Evolutionary conservation across 208 protist species (phyloP).

Genomic region (Leishmania arabica): DNA sequence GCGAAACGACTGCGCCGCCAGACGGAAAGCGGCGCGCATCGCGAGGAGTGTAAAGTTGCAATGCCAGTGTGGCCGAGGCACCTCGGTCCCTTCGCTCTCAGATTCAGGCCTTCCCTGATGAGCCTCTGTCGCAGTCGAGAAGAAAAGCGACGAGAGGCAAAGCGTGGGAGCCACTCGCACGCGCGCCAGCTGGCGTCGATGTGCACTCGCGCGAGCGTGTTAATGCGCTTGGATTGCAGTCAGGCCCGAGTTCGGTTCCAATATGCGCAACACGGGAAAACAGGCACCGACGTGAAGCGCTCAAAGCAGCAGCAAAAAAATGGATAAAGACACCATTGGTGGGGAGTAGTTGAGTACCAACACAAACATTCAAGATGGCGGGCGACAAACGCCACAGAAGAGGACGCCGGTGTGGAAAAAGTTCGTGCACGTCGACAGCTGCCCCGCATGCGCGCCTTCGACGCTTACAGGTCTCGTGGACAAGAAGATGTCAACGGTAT

Average conservation of each 20-base stretch:
- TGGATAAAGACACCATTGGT: neutral
- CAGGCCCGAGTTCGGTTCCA: neutral
- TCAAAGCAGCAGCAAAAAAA: neutral
- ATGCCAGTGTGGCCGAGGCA: neutral
- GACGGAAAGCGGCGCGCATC: neutral
- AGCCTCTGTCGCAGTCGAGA: neutral
- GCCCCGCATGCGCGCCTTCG: neutral
- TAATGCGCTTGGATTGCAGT: neutral
- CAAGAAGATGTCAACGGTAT: neutral
- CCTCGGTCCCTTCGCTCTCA: neutral
- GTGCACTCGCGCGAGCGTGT: neutral
- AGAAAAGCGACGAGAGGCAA: neutral
- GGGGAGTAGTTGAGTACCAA: neutral
- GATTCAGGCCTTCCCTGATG: neutral
- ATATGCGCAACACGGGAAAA: too few relatives aligned
- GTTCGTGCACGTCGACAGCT: neutral
- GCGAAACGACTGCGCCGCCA: conserved; percentile 3
- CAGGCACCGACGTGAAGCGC: neutral
- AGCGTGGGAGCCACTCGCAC: neutral
- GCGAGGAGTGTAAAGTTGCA: neutral
- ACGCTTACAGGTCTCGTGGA: neutral
- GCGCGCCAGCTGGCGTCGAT: neutral
- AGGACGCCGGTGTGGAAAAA: too few relatives aligned
- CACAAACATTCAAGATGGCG: too few relatives aligned
- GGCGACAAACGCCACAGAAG: too few relatives aligned